Base-by-base conservation (phyloP, 2,329 filamentous ascomycete genomes). In the Botrytis fragariae region DNA sequence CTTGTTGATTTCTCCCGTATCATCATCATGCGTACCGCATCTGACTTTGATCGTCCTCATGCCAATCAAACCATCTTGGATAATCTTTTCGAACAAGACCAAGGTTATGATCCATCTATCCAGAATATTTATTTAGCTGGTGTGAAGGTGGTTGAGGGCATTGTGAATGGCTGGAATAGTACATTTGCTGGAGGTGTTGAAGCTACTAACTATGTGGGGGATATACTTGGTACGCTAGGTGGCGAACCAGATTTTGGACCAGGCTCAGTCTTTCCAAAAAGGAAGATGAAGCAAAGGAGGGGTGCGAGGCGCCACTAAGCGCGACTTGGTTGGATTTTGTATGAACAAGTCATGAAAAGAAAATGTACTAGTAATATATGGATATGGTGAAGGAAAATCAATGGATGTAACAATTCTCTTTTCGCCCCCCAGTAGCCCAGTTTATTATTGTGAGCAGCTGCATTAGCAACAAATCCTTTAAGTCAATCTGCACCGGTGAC, bases 21-120 rank as follows among this genome's bases (percentile, higher is more conserved):
- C 74, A 89, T 93, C 69, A 81, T 93, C 71, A 88, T 93, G 85
- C 86, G 91, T 42, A 88, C 89, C 79, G 89, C 86, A 1, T 90
- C 89, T 9, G 88, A 93, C 82, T 93, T 93, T 78, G 91, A 93
- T 80, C 87, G 91, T 7, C 89, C 89, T 0, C 89, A 88, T 22
- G 86, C 87, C 1, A 86, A 85, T 14, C 81, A 87, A 20, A 84
- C 85, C 0, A 85, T 88, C 14, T 84, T 85, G 32, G 84, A 89
- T 51, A 90, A 92, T 77, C 84, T 93, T 22, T 45, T 69, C 35
- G n/a, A 54, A 5, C 42, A 73, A 35, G 9, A 70, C 22, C 64
- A 69, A n/a, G 90, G 87, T 4, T 92, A 91, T 79, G 80, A 82
- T 37, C 87, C 90, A 54, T 87, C 90, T 9, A 82, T 92, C 18